Percentiles rank a stretch among this genome's conserved stretches.
Conservation (phyloP, 164 flowering plant species). For the Buxus sempervirens region DNA sequence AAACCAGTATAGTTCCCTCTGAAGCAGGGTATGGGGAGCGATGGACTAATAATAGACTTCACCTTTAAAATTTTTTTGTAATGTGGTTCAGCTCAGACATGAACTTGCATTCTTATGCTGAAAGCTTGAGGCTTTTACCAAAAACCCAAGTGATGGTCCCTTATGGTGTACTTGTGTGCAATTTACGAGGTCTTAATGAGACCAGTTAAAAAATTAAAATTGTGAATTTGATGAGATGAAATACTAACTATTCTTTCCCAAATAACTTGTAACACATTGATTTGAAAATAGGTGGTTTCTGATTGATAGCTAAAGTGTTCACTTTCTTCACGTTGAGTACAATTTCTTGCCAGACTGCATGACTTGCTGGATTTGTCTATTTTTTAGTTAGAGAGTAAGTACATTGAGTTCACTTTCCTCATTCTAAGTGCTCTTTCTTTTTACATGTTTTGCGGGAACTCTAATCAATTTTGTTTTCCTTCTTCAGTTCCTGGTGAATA, state of each 20-base stretch:
- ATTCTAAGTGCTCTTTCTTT: too few species aligned
- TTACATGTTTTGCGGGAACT: background rate
- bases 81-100: too few species aligned
- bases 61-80: too few species aligned
- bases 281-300: background rate
- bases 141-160: too few species aligned
- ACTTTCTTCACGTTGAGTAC: background rate
- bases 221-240: background rate
- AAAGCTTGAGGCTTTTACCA: too few species aligned
- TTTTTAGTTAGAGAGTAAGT: background rate
- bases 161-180: too few species aligned
- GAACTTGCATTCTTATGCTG: too few species aligned
- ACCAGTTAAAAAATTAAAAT: background rate
- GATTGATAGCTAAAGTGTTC: background rate
- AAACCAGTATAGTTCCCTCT: too few species aligned
- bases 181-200: background rate
- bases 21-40: too few species aligned
- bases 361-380: background rate
- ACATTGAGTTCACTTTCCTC: too few species aligned
- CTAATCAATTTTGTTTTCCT: constrained; percentile 16
- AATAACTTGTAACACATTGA: too few species aligned
- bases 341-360: background rate
- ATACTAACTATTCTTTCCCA: background rate
- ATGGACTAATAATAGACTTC: too few species aligned
- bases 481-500: constrained; percentile 86